Percentiles rank a stretch among this genome's conserved stretches.
Conservation (phyloP, 2,329 filamentous ascomycete species). For the Sclerotinia borealis region DNA sequence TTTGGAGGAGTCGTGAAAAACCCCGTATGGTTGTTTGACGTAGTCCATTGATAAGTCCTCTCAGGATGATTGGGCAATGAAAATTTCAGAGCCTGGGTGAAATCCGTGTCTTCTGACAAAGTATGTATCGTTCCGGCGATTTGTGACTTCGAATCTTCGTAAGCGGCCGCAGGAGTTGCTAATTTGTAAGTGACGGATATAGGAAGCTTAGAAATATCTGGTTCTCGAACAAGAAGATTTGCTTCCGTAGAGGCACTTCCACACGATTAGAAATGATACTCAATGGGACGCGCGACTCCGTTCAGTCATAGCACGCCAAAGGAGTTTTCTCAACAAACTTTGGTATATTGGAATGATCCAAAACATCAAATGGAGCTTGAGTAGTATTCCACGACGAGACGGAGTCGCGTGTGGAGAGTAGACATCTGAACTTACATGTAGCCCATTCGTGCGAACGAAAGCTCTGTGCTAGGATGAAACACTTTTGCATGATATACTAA, state of each 20-base stretch:
- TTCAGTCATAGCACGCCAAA: not conserved
- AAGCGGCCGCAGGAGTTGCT: slow-evolving; percentile 44
- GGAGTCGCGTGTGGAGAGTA: not conserved
- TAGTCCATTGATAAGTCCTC: slow-evolving; percentile 73
- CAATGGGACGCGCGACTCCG: not conserved
- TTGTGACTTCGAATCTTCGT: slow-evolving; percentile 59
- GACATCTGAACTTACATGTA: slow-evolving; percentile 49
- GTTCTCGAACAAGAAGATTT: slow-evolving; percentile 78
- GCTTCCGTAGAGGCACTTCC: slow-evolving; percentile 63
- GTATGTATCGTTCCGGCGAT: slow-evolving; percentile 56
- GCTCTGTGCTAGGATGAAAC: slow-evolving; percentile 63
- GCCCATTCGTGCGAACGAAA: slow-evolving; percentile 82
- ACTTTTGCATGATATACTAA: slow-evolving; percentile 68
- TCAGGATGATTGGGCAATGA: slow-evolving; percentile 59
- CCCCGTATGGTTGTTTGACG: slow-evolving; percentile 82
- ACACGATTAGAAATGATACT: not conserved
- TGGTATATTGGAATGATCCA: not conserved
- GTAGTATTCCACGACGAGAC: not conserved
- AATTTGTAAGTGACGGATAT: slow-evolving; percentile 62
- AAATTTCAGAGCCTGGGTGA: slow-evolving; percentile 65
- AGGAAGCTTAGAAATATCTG: slow-evolving; percentile 67
- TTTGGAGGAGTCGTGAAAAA: slow-evolving; percentile 73
- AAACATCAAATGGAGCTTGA: not conserved
- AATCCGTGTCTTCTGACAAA: slow-evolving; percentile 75
- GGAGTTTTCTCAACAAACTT: not conserved